Conservation (phyloP, 1,284 basidiomycete genomes). For the Peniophora sp. region DNA sequence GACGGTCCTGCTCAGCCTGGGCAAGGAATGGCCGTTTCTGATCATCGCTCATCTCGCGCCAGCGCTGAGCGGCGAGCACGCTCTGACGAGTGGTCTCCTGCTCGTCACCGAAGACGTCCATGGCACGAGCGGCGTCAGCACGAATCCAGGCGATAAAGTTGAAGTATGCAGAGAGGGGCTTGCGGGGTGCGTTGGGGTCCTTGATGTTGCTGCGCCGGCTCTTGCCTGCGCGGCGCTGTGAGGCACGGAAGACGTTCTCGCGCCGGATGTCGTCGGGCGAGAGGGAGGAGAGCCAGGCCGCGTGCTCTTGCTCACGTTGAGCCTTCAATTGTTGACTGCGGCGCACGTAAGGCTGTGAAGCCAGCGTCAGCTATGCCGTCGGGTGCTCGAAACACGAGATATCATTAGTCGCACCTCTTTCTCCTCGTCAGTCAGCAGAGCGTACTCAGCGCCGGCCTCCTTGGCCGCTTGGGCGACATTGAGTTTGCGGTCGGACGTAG, state of each 20-base stretch:
- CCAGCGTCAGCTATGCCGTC: slow-evolving; percentile 10
- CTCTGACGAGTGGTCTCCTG: slow-evolving; percentile 93
- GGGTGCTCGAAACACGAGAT: not conserved
- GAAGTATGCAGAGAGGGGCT: slow-evolving; percentile 91
- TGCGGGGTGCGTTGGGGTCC: slow-evolving; percentile 95
- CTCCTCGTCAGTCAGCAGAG: slow-evolving; percentile 67
- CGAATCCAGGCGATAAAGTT: slow-evolving; percentile 90
- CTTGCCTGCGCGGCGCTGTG: slow-evolving; percentile 90
- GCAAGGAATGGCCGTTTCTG: slow-evolving; percentile 91
- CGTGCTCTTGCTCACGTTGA: slow-evolving; percentile 73
- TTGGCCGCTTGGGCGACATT: slow-evolving; percentile 96
- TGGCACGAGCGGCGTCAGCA: slow-evolving; percentile 62
- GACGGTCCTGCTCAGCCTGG: slow-evolving; percentile 88
- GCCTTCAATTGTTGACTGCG: slow-evolving; percentile 82
- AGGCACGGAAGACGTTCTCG: slow-evolving; percentile 87
- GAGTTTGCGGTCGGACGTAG: slow-evolving; percentile 70
- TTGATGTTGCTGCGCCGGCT: slow-evolving; percentile 92
- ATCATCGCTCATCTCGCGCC: slow-evolving; percentile 86
- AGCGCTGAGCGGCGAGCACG: slow-evolving; percentile 86
- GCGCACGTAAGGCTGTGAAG: slow-evolving; percentile 67
- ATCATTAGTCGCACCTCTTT: slow-evolving; percentile 62
- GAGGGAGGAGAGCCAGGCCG: slow-evolving; percentile 81
- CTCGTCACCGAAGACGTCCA: slow-evolving; percentile 85
- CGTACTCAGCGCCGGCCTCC: slow-evolving; percentile 89
- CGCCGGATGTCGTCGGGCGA: slow-evolving; percentile 93